Base-by-base conservation (phyloP, 2,329 filamentous ascomycete species). In the Fusarium pilosicola region DNA sequence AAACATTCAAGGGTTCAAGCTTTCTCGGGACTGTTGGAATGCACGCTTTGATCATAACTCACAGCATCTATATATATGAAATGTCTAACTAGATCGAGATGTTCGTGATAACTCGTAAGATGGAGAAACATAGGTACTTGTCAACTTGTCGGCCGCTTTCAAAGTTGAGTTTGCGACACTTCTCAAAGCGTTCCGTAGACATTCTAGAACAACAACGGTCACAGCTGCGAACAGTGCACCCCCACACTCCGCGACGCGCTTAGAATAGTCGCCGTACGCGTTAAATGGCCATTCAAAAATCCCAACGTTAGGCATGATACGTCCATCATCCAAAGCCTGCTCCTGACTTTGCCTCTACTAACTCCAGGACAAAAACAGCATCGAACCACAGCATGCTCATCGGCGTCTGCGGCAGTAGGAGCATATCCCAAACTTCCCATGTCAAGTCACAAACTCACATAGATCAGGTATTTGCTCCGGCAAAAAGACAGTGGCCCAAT, bases 401-500 rank as follows among this genome's bases (percentile, higher is more conserved):
- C 71, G 93, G 93, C 62, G 87, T 95, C 68, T 95, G 93, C 78
- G 92, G 92, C 79, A 91, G 92, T 92, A 86, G 79, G 83, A 71
- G 18, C 9, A 36, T 52, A 48, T 28, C 49, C 22, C 41, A 49
- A 42, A 20, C 30, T 60, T 61, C 51, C 22, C 30, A 63, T 17
- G 22, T 41, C 32, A 60, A 54, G 9, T 56, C 58, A 34, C 39
- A 52, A 46, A 68, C 73, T 75, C 62, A 73, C 64, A 58, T 28
- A 54, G 44, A 28, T 30, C 79, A 96, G 95, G 94, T 79, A 96
- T 98, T 78, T 98, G 95, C 85, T 92, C 96, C 55, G 96, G 96
- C 79, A 98, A 98, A 85, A 92, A 91, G 80, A 94, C 94, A 15
- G 94, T 98, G 74, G 95, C 95, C 65, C 90, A 94, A 62, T 98